Conservation (phyloP, 345 rosid species). For the Eutrema heterophyllum region DNA sequence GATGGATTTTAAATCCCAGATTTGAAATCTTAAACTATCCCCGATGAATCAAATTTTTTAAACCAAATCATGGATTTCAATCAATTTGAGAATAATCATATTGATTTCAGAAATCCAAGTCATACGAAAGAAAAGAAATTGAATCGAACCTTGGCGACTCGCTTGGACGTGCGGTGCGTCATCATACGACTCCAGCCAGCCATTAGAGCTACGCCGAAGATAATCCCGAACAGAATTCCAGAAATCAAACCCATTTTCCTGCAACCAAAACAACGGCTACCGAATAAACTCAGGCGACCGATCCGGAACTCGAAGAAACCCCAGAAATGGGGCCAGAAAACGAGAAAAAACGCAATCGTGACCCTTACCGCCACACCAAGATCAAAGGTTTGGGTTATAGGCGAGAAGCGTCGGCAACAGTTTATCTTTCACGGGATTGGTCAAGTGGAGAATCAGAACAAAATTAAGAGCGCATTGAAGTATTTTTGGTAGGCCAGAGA, state of each 20-base stretch:
- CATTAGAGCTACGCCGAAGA: constrained; percentile 84
- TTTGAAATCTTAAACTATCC: background rate
- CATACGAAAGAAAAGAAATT: background rate
- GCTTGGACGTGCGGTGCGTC: constrained; percentile 73
- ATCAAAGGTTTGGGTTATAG: background rate
- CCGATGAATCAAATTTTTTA: background rate
- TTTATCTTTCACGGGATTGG: background rate
- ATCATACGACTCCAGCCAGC: constrained; percentile 97
- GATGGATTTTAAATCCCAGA: background rate
- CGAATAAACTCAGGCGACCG: background rate
- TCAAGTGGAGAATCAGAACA: constrained; percentile 24
- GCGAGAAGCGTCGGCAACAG: constrained; percentile 8
- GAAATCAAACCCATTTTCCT: constrained; percentile 87
- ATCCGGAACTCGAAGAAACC: constrained; percentile 2
- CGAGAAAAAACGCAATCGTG: constrained; percentile 3
- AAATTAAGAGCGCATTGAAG: constrained; percentile 10
- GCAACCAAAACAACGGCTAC: constrained; percentile 9
- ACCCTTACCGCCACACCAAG: background rate
- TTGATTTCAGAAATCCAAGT: background rate
- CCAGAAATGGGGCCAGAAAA: background rate
- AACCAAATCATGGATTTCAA: background rate
- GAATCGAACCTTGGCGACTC: constrained; percentile 67
- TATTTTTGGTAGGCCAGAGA: constrained; percentile 17
- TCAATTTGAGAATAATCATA: background rate
- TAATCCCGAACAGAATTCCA: constrained; percentile 74